A percentile compares a stretch with the other conserved stretches of the same genome.
Evolutionary conservation across 2,329 filamentous ascomycete genomes (phyloP).

Genomic region (Berkeleyomyces basicola): DNA sequence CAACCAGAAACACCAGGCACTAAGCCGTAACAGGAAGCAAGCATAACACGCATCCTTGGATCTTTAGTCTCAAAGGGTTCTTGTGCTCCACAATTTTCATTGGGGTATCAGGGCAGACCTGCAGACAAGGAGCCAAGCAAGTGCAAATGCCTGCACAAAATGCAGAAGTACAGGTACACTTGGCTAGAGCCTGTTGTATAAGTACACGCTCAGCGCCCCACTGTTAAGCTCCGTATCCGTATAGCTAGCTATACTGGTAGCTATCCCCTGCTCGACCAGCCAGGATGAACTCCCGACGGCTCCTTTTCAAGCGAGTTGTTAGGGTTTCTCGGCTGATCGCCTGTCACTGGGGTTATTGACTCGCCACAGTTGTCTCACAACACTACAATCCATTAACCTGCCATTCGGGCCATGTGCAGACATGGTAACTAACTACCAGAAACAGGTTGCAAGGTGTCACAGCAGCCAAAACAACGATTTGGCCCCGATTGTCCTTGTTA

Average conservation of each 20-base stretch:
- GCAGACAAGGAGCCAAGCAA: too few species aligned
- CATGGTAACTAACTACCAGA: too few species aligned
- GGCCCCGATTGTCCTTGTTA: too few species aligned
- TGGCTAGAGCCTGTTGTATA: neutral
- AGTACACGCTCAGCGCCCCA: neutral
- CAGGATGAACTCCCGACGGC: neutral
- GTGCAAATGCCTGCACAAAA: too few species aligned
- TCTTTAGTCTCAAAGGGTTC: neutral
- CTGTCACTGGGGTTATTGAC: neutral
- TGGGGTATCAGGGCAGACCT: conserved; percentile 1
- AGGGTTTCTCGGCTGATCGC: neutral
- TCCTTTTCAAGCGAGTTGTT: neutral
- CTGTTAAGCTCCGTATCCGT: neutral
- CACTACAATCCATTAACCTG: neutral
- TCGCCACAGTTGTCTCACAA: neutral
- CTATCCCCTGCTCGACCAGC: neutral
- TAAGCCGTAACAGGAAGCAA: conserved; percentile 9
- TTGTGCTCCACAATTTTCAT: conserved; percentile 8
- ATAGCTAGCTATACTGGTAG: neutral
- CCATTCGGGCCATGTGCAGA: neutral
- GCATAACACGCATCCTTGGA: neutral
- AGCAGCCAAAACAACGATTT: too few species aligned
- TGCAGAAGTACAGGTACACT: too few species aligned
- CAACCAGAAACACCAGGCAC: conserved; percentile 12
- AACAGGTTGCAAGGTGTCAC: too few species aligned